Conservation (phyloP, 768 basidiomycete species). For the Calocera cornea region DNA sequence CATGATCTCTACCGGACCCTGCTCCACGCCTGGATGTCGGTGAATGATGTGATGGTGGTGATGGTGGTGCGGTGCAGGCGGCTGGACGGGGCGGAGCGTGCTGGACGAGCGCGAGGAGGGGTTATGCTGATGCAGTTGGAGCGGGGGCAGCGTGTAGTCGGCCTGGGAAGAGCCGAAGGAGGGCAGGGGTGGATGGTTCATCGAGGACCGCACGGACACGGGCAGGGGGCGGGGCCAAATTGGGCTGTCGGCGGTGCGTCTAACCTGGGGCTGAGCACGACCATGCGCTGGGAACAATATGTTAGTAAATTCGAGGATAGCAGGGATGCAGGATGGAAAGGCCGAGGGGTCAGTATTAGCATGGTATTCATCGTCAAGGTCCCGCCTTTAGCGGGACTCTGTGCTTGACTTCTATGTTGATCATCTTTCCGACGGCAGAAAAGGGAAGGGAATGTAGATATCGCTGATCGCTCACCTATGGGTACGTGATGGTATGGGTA, state of each 20-base stretch:
- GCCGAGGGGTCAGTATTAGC: neutral
- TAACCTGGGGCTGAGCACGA: too few species aligned
- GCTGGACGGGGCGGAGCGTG: neutral
- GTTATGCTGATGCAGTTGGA: neutral
- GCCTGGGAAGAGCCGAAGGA: neutral
- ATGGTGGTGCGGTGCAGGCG: neutral
- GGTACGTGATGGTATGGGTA: neutral
- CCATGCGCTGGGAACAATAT: neutral
- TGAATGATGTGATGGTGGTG: neutral
- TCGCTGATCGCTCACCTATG: neutral
- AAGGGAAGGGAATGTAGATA: neutral
- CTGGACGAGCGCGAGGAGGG: neutral
- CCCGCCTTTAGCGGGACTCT: neutral
- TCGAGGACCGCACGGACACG: neutral
- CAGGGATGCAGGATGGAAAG: neutral
- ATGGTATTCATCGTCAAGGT: neutral
- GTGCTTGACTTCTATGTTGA: neutral
- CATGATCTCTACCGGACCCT: neutral
- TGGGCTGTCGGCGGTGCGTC: neutral
- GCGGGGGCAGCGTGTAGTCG: neutral
- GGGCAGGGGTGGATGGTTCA: neutral
- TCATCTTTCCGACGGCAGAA: neutral
- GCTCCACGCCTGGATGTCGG: neutral
- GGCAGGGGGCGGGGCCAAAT: neutral
- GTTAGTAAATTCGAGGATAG: neutral